Conservation (phyloP, 2,329 filamentous ascomycete species). For the Oidium heveae region DNA sequence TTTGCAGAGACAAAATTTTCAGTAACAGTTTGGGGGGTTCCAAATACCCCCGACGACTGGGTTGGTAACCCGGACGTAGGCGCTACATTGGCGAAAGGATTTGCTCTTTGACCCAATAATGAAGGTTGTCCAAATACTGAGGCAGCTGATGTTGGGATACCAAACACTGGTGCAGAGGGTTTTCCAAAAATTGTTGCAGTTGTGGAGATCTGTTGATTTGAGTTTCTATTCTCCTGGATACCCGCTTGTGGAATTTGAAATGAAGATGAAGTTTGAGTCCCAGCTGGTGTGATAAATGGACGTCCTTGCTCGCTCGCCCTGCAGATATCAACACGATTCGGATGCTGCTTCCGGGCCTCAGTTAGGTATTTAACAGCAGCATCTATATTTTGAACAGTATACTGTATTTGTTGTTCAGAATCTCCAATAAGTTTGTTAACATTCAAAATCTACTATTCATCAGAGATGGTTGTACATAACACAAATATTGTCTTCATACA, state of each 20-base stretch:
- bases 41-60: not conserved
- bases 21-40: not conserved
- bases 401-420: slow-evolving; percentile 45
- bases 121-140: slow-evolving; percentile 2
- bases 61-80: slow-evolving; percentile 14
- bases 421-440: slow-evolving; percentile 17
- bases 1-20: too few relatives aligned
- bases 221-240: not conserved
- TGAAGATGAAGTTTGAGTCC: not conserved
- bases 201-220: not conserved
- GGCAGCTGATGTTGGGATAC: slow-evolving; percentile 1
- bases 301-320: slow-evolving; percentile 18
- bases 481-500: slow-evolving; percentile 4
- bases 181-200: not conserved
- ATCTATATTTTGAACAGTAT: slow-evolving; percentile 40
- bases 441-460: not conserved
- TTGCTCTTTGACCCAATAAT: slow-evolving; percentile 8
- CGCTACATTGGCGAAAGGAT: slow-evolving; percentile 18
- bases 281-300: not conserved
- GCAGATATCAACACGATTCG: slow-evolving; percentile 45
- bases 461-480: not conserved
- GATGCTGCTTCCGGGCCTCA: slow-evolving; percentile 40
- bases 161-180: slow-evolving; percentile 11
- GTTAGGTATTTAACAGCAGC: slow-evolving; percentile 48
- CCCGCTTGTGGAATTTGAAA: not conserved